Conservation (phyloP, 2,329 filamentous ascomycete genomes). For the Ophiostoma himal-ulmi region DNA sequence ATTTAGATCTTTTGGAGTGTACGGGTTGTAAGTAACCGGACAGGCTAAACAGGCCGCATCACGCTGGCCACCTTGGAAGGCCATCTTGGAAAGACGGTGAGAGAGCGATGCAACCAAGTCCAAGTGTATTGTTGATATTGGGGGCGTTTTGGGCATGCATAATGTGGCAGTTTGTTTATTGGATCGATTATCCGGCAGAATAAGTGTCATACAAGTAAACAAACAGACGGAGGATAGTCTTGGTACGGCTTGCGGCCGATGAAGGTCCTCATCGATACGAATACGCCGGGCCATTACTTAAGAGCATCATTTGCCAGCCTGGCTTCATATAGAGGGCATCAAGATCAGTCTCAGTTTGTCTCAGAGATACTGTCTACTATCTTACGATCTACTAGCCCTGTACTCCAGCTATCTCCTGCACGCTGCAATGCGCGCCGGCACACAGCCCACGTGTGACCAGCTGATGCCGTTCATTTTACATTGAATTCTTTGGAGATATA, state of each 20-base stretch:
- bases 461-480: too few species aligned
- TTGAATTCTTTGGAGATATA: too few species aligned
- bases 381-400: too few species aligned
- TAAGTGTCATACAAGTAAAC: not conserved
- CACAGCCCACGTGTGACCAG: slow-evolving; percentile 6
- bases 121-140: not conserved
- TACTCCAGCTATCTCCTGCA: not conserved
- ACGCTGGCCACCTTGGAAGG: not conserved
- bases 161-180: not conserved
- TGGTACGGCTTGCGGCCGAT: not conserved
- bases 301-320: not conserved
- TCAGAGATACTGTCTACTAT: too few species aligned
- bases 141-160: not conserved
- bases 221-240: not conserved
- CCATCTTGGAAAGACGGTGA: slow-evolving; percentile 14
- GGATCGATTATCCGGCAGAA: too few species aligned
- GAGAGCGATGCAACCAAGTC: not conserved
- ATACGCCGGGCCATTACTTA: not conserved
- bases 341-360: too few species aligned
- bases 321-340: not conserved
- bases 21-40: not conserved
- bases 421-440: slow-evolving; percentile 18
- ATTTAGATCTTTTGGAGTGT: not conserved
- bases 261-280: not conserved
- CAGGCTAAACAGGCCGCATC: slow-evolving; percentile 11